phyloP scores from a whole-genome alignment of 169 alveolate species.

The Plasmodium coatneyi region DNA sequence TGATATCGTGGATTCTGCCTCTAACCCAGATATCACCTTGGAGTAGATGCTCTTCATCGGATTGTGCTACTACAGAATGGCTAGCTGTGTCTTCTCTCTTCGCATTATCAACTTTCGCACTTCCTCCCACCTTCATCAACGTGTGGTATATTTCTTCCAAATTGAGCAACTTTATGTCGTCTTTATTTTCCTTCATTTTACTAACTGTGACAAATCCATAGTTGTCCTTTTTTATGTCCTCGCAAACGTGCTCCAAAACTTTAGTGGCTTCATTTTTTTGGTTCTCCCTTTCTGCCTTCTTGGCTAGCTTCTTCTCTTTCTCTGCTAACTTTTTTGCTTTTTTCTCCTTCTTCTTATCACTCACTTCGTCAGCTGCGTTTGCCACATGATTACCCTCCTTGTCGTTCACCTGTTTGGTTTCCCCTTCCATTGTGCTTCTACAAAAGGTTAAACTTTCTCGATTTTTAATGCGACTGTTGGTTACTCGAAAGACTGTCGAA shows the following conservation, averaged over 20 bases:
- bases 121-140: background rate
- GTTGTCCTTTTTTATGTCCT: conserved; percentile 62
- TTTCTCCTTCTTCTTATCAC: conserved; percentile 72
- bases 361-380: conserved; percentile 3
- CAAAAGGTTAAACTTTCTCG: background rate
- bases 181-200: background rate
- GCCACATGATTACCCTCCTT: background rate
- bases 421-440: conserved; percentile 23
- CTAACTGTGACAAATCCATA: conserved; percentile 48
- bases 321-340: conserved; percentile 54
- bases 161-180: conserved; percentile 30
- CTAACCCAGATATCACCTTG: conserved; percentile 84
- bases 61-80: conserved; percentile 7
- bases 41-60: conserved; percentile 15
- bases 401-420: background rate
- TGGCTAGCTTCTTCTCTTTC: conserved; percentile 67
- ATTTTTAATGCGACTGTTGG: background rate
- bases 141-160: conserved; percentile 53
- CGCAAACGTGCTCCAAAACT: conserved; percentile 66
- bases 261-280: conserved; percentile 70
- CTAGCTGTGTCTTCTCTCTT: conserved; percentile 36
- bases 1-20: conserved; percentile 86
- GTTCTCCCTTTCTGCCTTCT: conserved; percentile 73
- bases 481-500: background rate
- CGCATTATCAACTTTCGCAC: background rate